Conservation (phyloP, 495 filamentous ascomycete species). For the Penicillium macrosclerotiorum region DNA sequence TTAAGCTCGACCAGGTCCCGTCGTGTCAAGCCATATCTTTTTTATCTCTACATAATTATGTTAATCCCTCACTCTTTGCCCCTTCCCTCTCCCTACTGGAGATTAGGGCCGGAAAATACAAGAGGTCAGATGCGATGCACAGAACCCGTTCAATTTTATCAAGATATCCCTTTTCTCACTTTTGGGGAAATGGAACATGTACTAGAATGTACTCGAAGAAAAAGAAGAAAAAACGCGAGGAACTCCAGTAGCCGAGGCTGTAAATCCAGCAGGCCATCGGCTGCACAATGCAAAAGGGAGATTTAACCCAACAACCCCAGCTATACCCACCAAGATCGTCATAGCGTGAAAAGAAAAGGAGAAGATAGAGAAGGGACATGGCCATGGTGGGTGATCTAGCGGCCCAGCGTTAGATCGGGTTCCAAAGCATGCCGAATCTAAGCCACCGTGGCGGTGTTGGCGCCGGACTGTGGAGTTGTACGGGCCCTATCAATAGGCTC, state of each 20-base stretch:
- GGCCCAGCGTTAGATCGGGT: constrained; percentile 15
- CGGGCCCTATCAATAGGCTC: constrained; percentile 55
- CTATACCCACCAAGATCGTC: constrained; percentile 8
- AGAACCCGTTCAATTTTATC: constrained; percentile 2
- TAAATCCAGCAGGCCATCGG: constrained; percentile 14
- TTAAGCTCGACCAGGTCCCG: too few species aligned
- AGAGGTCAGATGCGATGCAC: constrained; percentile 13
- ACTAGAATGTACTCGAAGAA: constrained; percentile 12
- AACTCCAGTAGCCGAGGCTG: constrained; percentile 21
- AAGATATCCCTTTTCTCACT: too few species aligned
- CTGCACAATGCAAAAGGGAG: constrained; percentile 20
- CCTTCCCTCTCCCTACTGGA: too few species aligned
- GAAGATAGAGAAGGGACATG: background rate
- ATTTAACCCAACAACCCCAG: constrained; percentile 1
- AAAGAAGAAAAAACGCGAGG: constrained; percentile 9
- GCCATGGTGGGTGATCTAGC: constrained; percentile 12
- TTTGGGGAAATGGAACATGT: background rate
- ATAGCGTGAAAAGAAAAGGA: constrained; percentile 6
- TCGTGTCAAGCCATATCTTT: too few species aligned
- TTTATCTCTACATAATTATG: too few species aligned
- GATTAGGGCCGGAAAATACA: too few species aligned
- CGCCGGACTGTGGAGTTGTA: constrained; percentile 31
- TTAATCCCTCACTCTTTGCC: too few species aligned
- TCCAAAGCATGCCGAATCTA: constrained; percentile 13
- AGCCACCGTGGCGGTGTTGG: constrained; percentile 36